Evolutionary conservation across 352 stramenopile genomes (phyloP), one percentile per base, ranked within the genome.

Genomic region (Globisporangium okanoganense): DNA sequence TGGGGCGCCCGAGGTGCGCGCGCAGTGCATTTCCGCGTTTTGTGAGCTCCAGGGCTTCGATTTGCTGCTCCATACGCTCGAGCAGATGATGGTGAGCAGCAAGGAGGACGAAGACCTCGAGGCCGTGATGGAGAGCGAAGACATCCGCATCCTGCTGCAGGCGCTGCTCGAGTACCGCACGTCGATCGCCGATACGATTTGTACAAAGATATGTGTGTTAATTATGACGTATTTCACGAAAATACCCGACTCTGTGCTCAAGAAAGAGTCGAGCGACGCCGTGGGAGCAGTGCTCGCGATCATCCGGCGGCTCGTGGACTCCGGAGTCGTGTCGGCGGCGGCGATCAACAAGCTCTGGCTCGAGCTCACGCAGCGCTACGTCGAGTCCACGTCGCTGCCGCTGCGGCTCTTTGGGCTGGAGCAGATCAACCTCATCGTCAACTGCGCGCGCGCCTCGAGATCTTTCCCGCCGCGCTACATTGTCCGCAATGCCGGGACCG

Each of bases 351-450:
- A 75, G 7, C 65, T 94, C 18, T 95, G 89, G 87, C 82, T 96
- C 20, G 75, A 91, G 25, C 72, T 95, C 41, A 94, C 86, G 2
- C 73, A 89, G 33, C 75, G 82, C 25, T 95, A 93, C 57, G 80
- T 99, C 13, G 88, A 95, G 25, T 98, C 90, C 29, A 83, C 90
- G 27, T 98, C 87, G 13, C 70, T 99, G 20, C 94, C 95, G 5
- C 65, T 98, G 14, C 92, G 94, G 38, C 76, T 99, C 9, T 98
- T 98, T 65, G 96, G 93, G 7, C 92, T 97, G 72, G 93, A 98
- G 56, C 87, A 98, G 68, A 84, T 99, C 38, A 92, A 86, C 62
- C 85, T 97, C 44, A 84, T 99, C 25, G 90, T 98, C 27, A 88
- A 92, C 58, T 90, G 81, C 38, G 84, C 85, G n/a, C 76, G 77